Evolutionary conservation across 106 monocot genomes (phyloP), one percentile per base, ranked within the genome.

Genomic region (Platanthera guangdongensis): DNA sequence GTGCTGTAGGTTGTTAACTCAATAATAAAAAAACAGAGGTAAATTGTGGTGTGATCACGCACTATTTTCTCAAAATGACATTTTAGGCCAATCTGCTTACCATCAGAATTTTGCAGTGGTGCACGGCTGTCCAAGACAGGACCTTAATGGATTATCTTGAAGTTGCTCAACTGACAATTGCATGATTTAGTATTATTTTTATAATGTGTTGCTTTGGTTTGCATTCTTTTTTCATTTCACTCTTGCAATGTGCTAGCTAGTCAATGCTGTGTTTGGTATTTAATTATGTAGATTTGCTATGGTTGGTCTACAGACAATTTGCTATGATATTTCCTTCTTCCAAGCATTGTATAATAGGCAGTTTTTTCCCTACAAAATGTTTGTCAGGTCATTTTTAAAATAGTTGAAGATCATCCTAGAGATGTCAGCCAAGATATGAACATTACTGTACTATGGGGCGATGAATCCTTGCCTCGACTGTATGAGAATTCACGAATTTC

Each of bases 401-500:
- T 99, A 76, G 82, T 99, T 28, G 94, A 99, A 79, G 88, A 99
- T 82, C 94, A 92, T 80, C 94, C 99, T 30, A 83, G 80, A 78
- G 94, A 94, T 45, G 86, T 92, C 60, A 88, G 84, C 78, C 82
- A 83, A 78, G 91, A 94, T 73, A 88, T 90, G 76, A 74, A 86
- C 68, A 85, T 88, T 14, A 76, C n/a, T 64, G 82, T 94, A 74
- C 80, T 92, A 50, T 94, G 84, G 75, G 89, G 87, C 9, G 99
- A 99, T 80, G 99, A 99, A 74, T 90, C 94, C 39, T 77, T 99
- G 52, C 85, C 99, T 54, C 92, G 90, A 8, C 65, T 99, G 19
- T 99, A 87, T 85, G 99, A 99, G 78, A 94, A 92, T 81, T 92
- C 94, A 9, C 81, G 85, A 46, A 60, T 94, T 62, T 91, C 94